Evolutionary conservation across 345 rosid species (phyloP).

Genomic region (Bretschneidera sinensis): DNA sequence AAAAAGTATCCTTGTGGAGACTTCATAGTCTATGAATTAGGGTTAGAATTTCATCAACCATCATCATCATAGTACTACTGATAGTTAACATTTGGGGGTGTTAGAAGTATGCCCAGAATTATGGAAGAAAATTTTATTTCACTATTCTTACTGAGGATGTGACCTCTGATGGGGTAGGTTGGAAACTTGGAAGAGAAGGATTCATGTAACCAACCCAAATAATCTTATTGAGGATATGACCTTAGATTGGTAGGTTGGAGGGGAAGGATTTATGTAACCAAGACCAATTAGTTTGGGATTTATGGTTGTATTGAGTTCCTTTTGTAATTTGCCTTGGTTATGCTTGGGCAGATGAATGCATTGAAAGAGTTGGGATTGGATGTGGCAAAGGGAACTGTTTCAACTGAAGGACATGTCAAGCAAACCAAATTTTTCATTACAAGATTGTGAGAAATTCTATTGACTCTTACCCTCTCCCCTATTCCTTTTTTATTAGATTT

Average conservation of each 20-base stretch:
- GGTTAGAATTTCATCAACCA: too few relatives aligned
- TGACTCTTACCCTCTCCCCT: slow-evolving; percentile 3
- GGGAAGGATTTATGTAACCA: neutral
- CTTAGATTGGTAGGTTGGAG: neutral
- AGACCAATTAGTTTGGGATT: neutral
- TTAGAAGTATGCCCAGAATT: too few relatives aligned
- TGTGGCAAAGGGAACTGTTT: slow-evolving; percentile 81
- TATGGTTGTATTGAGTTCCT: neutral
- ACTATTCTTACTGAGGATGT: too few relatives aligned
- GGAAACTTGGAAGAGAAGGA: neutral
- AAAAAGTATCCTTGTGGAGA: neutral
- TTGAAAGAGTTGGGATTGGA: slow-evolving; percentile 84
- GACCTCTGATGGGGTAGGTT: neutral
- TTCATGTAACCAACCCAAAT: too few relatives aligned
- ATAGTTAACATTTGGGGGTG: too few relatives aligned
- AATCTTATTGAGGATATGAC: neutral
- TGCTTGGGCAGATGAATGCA: slow-evolving; percentile 64
- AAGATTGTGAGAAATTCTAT: slow-evolving; percentile 50
- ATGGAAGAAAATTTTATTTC: too few relatives aligned
- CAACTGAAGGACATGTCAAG: slow-evolving; percentile 70
- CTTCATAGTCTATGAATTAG: neutral
- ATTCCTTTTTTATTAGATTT: neutral
- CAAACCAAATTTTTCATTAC: slow-evolving; percentile 74
- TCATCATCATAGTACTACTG: too few relatives aligned
- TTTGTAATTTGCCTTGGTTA: slow-evolving; percentile 8